Conservation (phyloP, 1,284 basidiomycete genomes). For the Amylostereum chailletii region DNA sequence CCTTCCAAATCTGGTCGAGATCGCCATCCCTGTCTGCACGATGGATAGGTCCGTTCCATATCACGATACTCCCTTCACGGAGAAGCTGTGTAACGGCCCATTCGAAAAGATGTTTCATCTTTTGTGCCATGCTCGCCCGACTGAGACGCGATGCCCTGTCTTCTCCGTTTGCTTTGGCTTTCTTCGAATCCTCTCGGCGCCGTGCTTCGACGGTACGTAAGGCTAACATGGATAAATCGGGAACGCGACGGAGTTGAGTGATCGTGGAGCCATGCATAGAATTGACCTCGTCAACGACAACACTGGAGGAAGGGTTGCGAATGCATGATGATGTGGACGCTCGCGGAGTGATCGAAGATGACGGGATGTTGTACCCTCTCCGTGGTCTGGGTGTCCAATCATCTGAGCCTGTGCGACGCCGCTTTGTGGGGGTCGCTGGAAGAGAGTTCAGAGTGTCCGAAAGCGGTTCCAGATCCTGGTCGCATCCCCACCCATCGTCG, state of each 20-base stretch:
- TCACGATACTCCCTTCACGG: conserved; percentile 56
- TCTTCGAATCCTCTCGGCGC: conserved; percentile 33
- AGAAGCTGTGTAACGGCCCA: conserved; percentile 54
- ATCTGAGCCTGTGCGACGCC: background rate
- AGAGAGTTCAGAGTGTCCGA: conserved; percentile 10
- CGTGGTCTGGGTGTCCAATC: conserved; percentile 15
- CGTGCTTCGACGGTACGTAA: conserved; percentile 40
- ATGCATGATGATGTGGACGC: background rate
- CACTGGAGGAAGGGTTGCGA: background rate
- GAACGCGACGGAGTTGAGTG: conserved; percentile 65
- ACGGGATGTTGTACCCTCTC: background rate
- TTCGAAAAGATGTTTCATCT: conserved; percentile 56
- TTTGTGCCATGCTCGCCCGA: conserved; percentile 15
- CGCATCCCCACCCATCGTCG: conserved; percentile 6
- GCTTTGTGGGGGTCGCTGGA: conserved; percentile 22
- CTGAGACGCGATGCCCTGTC: conserved; percentile 1
- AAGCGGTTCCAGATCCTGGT: conserved; percentile 15
- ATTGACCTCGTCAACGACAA: background rate
- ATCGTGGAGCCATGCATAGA: conserved; percentile 48
- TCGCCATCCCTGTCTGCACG: background rate
- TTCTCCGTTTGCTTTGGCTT: conserved; percentile 27
- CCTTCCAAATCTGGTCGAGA: conserved; percentile 4
- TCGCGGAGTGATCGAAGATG: background rate
- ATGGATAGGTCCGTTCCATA: conserved; percentile 53
- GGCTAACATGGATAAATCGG: conserved; percentile 56